phyloP scores from a whole-genome alignment of 768 basidiomycete genomes.

The Termitomyces sp. region DNA sequence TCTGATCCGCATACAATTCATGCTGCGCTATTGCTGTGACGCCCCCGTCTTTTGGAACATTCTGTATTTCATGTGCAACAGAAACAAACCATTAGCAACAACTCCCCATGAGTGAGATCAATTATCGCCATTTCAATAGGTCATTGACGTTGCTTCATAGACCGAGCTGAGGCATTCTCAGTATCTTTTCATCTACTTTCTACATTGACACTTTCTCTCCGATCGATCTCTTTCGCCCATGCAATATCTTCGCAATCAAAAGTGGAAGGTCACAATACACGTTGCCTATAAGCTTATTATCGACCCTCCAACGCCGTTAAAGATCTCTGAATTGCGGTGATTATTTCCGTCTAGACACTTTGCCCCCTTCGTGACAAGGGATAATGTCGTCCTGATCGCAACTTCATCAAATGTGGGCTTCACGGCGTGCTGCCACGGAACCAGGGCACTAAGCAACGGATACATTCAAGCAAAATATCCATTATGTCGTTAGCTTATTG shows the following conservation, averaged over 20 bases:
- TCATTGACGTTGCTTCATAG: background rate
- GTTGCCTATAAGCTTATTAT: background rate
- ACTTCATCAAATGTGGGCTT: constrained; percentile 1
- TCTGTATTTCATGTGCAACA: background rate
- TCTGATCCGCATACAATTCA: background rate
- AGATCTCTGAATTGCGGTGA: background rate
- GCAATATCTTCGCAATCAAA: background rate
- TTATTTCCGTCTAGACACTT: background rate
- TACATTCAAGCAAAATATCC: background rate
- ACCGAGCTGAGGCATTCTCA: background rate
- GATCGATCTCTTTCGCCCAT: too few species aligned
- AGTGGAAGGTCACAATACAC: background rate
- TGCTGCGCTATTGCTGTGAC: background rate
- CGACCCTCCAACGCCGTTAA: background rate
- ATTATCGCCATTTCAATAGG: background rate
- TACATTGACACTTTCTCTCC: background rate
- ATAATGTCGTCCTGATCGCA: background rate
- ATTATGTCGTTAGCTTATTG: background rate
- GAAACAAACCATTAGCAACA: background rate
- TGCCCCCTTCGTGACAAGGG: background rate
- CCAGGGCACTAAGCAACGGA: background rate
- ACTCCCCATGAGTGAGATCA: background rate
- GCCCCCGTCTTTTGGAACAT: background rate
- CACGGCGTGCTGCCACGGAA: background rate
- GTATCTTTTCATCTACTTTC: background rate